A percentile compares a stretch with the other conserved stretches of the same genome.
Evolutionary conservation across 805 yeast genomes (phyloP).

Genomic region (Monosporozyma yasuniensis): DNA sequence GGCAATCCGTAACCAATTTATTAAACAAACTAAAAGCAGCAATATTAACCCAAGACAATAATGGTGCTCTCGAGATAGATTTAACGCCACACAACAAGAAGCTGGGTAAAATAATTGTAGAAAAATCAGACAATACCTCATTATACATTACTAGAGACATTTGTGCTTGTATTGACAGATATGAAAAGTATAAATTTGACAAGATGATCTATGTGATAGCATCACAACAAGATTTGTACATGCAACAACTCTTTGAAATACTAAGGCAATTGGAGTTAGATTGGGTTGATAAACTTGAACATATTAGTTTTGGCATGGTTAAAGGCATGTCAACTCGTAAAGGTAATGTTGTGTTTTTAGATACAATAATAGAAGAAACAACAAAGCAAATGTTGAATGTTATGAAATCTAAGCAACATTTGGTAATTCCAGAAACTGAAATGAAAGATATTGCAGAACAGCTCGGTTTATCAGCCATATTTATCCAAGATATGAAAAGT

Average conservation of each 20-base stretch:
- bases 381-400: slow-evolving; percentile 92
- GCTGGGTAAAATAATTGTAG: slow-evolving; percentile 84
- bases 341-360: slow-evolving; percentile 97
- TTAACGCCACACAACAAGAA: slow-evolving; percentile 79
- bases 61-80: slow-evolving; percentile 86
- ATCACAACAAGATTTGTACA: slow-evolving; percentile 89
- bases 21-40: slow-evolving; percentile 53
- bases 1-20: slow-evolving; percentile 59
- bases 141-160: slow-evolving; percentile 91
- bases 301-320: slow-evolving; percentile 95
- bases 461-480: slow-evolving; percentile 93
- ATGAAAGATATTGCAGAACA: slow-evolving; percentile 70
- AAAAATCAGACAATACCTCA: slow-evolving; percentile 93
- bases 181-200: slow-evolving; percentile 76
- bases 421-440: slow-evolving; percentile 92
- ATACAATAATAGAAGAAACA: slow-evolving; percentile 86
- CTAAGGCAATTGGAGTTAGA: slow-evolving; percentile 81
- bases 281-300: slow-evolving; percentile 76
- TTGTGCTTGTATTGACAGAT: slow-evolving; percentile 91
- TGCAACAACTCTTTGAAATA: slow-evolving; percentile 89
- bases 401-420: slow-evolving; percentile 71
- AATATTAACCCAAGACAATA: slow-evolving; percentile 71
- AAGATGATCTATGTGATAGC: slow-evolving; percentile 96
- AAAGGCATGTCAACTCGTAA: slow-evolving; percentile 97
- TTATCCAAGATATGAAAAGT: slow-evolving; percentile 98